Base-by-base conservation (phyloP, 305 asterid genomes). In the Fraxinus paxiana region DNA sequence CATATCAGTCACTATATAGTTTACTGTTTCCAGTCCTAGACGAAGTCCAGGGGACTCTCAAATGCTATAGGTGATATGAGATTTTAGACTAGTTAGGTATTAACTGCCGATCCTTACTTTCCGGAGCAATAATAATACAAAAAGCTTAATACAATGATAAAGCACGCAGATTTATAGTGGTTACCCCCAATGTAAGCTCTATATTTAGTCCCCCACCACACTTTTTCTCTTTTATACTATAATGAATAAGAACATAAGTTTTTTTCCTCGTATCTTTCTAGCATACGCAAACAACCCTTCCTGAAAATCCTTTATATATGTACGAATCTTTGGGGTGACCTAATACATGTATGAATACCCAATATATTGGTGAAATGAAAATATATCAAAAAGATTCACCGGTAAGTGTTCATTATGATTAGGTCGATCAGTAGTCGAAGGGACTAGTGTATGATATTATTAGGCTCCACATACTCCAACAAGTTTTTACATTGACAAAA, bases 61-160 rank as follows among this genome's bases (percentile, higher is more conserved):
- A 34, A 61, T 46, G 78, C 87, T 37, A 51, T 69, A 65, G 75
- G 20, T 61, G 43, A 34, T 79, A 30, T 35, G 35, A 33, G 8
- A 51, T 65, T 38, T 33, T 34, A 54, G n/a, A 26, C 12, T 17
- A 12, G 13, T 24, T 61, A 22, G 31, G 70, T 30, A 61, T 61
- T 61, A 61, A 61, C 15, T 5, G n/a, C 70, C 13, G 6, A 61
- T 61, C 70, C 33, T 61, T 61, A 22, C 31, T 22, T 61, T 20
- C 15, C 0, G 28, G 70, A 61, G 70, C 70, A 61, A 22, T 61
- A 61, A 59, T 6, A 59, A 59, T 59, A 20, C 63, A 59, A 8
- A 18, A 59, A 1, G 33, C 70, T 8, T 61, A 61, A 61, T 61
- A 61, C 31, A 61, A 8, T 61, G 70, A 61, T 61, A 61, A 61